Conservation (phyloP, 805 yeast species). For the Kuraishia hungarica region DNA sequence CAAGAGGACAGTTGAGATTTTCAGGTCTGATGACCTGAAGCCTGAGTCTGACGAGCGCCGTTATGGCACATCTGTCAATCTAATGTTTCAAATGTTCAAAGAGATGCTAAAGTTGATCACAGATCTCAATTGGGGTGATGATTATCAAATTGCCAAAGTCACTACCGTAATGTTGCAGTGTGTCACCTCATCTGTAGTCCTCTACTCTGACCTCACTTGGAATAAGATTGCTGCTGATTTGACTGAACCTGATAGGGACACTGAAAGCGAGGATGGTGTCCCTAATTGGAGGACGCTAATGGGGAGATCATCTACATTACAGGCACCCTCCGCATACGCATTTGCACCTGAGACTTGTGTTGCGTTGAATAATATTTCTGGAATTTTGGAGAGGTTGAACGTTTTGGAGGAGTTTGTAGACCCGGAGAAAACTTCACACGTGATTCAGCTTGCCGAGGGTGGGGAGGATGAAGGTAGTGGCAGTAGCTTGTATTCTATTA, state of each 20-base stretch:
- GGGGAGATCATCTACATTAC: slow-evolving; percentile 25
- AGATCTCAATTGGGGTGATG: slow-evolving; percentile 51
- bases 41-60: not conserved
- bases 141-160: slow-evolving; percentile 47
- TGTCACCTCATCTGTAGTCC: slow-evolving; percentile 47
- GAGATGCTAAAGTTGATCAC: slow-evolving; percentile 45
- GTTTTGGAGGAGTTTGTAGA: slow-evolving; percentile 48
- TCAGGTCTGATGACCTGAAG: not conserved
- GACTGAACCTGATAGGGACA: not conserved
- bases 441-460: slow-evolving; percentile 16
- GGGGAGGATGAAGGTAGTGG: not conserved
- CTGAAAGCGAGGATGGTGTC: not conserved
- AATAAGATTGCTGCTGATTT: not conserved
- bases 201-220: slow-evolving; percentile 26
- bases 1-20: not conserved
- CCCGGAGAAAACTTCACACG: slow-evolving; percentile 44
- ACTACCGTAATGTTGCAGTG: slow-evolving; percentile 52
- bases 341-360: slow-evolving; percentile 60
- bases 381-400: slow-evolving; percentile 37
- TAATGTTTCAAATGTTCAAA: slow-evolving; percentile 55
- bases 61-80: slow-evolving; percentile 53
- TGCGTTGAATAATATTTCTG: slow-evolving; percentile 62
- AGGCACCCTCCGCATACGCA: slow-evolving; percentile 42
- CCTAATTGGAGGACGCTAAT: slow-evolving; percentile 25
- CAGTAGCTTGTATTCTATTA: slow-evolving; percentile 1